These are phyloP conservation scores for Marvania coccoides DNA, from an alignment of 139 green algal genomes.

Conservation along the genomic window DNA sequence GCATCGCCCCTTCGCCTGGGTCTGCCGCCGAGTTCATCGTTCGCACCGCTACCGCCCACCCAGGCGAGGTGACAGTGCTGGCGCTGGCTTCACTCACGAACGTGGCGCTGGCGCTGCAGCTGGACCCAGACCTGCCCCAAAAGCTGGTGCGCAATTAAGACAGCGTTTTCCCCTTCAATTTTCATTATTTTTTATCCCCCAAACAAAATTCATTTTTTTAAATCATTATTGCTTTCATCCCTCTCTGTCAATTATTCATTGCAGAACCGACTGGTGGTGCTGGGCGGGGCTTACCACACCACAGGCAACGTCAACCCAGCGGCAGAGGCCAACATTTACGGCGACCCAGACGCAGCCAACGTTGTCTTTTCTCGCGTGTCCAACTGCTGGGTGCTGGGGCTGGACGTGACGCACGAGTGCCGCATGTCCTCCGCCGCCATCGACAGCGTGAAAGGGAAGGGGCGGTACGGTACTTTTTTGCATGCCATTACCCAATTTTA, in stretches of 20 bases:
- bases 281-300: conserved; percentile 75
- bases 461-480: conserved; percentile 53
- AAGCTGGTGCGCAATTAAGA: conserved; percentile 40
- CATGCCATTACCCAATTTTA: conserved; percentile 59
- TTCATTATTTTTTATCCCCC: too few relatives aligned
- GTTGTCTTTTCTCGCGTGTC: conserved; percentile 44
- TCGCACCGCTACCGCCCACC: conserved; percentile 30
- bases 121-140: conserved; percentile 44
- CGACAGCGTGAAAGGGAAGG: conserved; percentile 26
- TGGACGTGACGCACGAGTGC: conserved; percentile 66
- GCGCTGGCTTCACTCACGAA: conserved; percentile 82
- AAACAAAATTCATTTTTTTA: too few relatives aligned
- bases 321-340: conserved; percentile 71
- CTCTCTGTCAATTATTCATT: background rate
- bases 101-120: conserved; percentile 66
- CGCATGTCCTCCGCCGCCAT: conserved; percentile 30
- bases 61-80: conserved; percentile 63
- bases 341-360: conserved; percentile 67
- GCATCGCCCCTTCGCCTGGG: background rate
- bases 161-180: background rate
- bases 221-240: background rate
- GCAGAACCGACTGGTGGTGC: conserved; percentile 49
- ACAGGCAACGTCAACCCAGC: conserved; percentile 83
- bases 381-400: conserved; percentile 37
- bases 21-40: conserved; percentile 73